Base-by-base conservation (phyloP, 2,329 filamentous ascomycete species). In the Neodidymelliopsis sp. region DNA sequence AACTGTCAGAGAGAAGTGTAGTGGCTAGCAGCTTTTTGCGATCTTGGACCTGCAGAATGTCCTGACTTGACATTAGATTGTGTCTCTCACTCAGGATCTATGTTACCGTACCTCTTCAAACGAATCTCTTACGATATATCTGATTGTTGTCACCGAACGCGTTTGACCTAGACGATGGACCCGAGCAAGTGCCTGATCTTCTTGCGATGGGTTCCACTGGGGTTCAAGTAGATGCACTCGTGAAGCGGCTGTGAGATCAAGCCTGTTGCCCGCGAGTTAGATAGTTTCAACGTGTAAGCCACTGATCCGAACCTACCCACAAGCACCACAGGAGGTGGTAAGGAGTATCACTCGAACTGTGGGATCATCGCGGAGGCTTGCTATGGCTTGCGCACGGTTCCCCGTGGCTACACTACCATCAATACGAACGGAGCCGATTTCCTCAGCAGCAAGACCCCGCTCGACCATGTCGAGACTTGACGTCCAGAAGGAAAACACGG, bases 251-350 rank as follows among this genome's bases (percentile, higher is more conserved):
- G 78, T 81, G 0, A 82, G 62, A 0, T 77, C 79, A 6, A 81
- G 65, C 0, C 77, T 79, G 41, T 19, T 16, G 9, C 6, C 15
- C 8, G 20, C 5, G 15, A 8, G 2, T 15, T 10, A 2, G 8
- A 11, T 13, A 7, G 5, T 19, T 2, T 8, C 20, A 4, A 20
- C 29, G n/a, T n/a, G n/a, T n/a, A n/a, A n/a, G n/a, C n/a, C n/a
- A n/a, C n/a, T n/a, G n/a, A n/a, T n/a, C n/a, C n/a, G 9, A 34
- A 33, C 75, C 62, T 60, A 79, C 77, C 80, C 79, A 16, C 78
- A 75, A n/a, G 79, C 78, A 25, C 78, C 81, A 41, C 80, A 83
- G 0, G 76, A 75, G 1, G 82, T 61, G 0, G 80, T 81, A 1
- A 82, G 59, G 0, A 83, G 68, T 33, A 66, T 72, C 4, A 82